Evolutionary conservation across 257 asterid species (phyloP).

Genomic region (Fraxinus quadrangulata): DNA sequence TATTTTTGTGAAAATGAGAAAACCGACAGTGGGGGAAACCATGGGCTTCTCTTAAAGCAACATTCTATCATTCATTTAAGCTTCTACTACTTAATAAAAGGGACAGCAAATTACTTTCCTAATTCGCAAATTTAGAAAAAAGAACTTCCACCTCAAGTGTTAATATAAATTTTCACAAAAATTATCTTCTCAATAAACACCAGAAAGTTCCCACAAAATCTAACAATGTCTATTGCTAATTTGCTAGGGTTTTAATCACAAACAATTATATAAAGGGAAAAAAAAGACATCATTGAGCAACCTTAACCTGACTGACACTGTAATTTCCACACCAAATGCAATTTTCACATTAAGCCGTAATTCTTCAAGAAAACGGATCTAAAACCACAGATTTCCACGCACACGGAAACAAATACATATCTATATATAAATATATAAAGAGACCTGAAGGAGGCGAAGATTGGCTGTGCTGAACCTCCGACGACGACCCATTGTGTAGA

Average conservation of each 20-base stretch:
- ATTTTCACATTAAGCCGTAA: constrained; percentile 20
- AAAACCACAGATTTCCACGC: constrained; percentile 28
- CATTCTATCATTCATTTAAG: neutral
- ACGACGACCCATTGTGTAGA: constrained; percentile 38
- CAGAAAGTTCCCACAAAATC: constrained; percentile 16
- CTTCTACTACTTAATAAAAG: neutral
- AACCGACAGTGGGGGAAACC: neutral
- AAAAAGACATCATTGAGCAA: neutral
- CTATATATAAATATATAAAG: neutral
- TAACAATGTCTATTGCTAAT: neutral
- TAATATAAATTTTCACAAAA: too few relatives aligned
- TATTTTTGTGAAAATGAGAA: neutral
- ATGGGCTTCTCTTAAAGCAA: neutral
- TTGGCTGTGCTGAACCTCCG: constrained; percentile 48
- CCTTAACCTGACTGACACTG: constrained; percentile 9
- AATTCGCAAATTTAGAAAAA: neutral
- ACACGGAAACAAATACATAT: neutral
- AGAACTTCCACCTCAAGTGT: too few relatives aligned
- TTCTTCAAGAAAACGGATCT: constrained; percentile 30
- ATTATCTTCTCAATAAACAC: too few relatives aligned
- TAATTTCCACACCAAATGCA: constrained; percentile 13
- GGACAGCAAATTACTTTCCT: neutral
- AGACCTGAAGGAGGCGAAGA: constrained; percentile 63
- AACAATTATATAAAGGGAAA: neutral
- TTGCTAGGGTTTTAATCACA: neutral